phyloP scores from a whole-genome alignment of 306 rosid species.

The Begonia peltatifolia region DNA sequence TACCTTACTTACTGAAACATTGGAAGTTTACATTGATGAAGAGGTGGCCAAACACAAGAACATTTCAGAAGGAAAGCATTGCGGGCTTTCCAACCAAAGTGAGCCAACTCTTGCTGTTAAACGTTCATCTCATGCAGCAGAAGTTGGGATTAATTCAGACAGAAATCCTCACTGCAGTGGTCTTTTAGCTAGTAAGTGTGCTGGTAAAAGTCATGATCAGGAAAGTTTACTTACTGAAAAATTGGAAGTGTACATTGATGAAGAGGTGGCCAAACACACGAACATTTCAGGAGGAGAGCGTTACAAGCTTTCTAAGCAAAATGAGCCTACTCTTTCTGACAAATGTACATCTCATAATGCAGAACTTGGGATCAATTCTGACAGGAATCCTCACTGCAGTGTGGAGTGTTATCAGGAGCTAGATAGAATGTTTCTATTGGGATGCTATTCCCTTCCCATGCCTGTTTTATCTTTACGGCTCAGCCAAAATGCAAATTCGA shows the following conservation, averaged over 20 bases:
- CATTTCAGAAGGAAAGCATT: slow-evolving; percentile 1
- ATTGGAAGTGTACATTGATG: slow-evolving; percentile 18
- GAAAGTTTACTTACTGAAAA: slow-evolving; percentile 18
- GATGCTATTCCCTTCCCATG: slow-evolving; percentile 61
- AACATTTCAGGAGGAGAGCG: slow-evolving; percentile 7
- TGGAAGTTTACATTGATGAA: slow-evolving; percentile 18
- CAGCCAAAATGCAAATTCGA: slow-evolving; percentile 32
- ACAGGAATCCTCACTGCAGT: slow-evolving; percentile 16
- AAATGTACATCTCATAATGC: slow-evolving; percentile 14
- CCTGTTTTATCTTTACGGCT: slow-evolving; percentile 50
- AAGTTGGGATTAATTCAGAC: slow-evolving; percentile 21
- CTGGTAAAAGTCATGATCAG: slow-evolving; percentile 14
- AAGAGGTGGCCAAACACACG: slow-evolving; percentile 20
- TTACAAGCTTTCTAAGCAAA: no score
- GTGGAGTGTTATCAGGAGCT: slow-evolving; percentile 26
- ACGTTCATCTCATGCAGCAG: slow-evolving; percentile 24
- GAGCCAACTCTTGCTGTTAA: slow-evolving; percentile 9
- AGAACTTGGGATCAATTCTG: slow-evolving; percentile 21
- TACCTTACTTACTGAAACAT: slow-evolving; percentile 21
- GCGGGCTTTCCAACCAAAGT: no score
- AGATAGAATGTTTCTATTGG: slow-evolving; percentile 36
- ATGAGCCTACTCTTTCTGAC: slow-evolving; percentile 6
- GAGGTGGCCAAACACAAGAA: slow-evolving; percentile 23
- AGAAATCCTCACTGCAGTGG: slow-evolving; percentile 13
- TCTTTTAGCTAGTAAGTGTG: slow-evolving; percentile 6